Base-by-base conservation (phyloP, 1,284 basidiomycete species). In the Ceratobasidium sp. region DNA sequence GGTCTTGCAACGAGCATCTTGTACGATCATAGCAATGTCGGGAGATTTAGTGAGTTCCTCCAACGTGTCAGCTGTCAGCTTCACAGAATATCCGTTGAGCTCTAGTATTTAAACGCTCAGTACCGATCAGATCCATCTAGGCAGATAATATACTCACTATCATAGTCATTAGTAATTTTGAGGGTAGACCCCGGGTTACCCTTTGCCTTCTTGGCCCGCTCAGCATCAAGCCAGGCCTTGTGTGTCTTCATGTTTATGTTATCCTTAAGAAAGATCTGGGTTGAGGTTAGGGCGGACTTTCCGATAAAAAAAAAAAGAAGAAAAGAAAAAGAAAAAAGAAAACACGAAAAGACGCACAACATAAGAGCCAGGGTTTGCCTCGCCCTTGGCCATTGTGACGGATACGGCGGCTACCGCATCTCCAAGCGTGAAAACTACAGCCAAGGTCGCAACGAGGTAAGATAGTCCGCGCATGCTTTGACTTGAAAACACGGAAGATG, bases 1-100 rank as follows among this genome's bases (percentile, higher is more conserved):
- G 13, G 58, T 60, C 15, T 4, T 20, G 42, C 44, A 49, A 7
- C 58, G 71, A 5, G 9, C 3, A 26, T 79, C 77, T 33, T 71
- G 66, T 23, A 78, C 79, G 23, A 79, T 69, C 79, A 77, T 78
- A 26, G 67, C 79, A 3, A 78, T 77, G 23, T 77, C 69, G 40
- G 46, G 51, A 10, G 46, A 60, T 26, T 64, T 55, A 9, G 77
- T 6, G 4, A 79, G 42, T 23, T 78, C 58, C 6, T 76, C 58
- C 9, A 79, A 13, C 33, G 44, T 39, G 53, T 79, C 69, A 28
- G 66, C 77, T n/a, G 70, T 64, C 12, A 79, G 23, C 18, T 78
- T 20, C 33, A 69, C 79, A 2, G 76, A 9, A 28, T 79, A 79
- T 10, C 76, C 79, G 66, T 77, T 77, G 63, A 73, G 56, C 1